Base-by-base conservation (phyloP, 2,329 filamentous ascomycete genomes). In the Cercospora sp. region DNA sequence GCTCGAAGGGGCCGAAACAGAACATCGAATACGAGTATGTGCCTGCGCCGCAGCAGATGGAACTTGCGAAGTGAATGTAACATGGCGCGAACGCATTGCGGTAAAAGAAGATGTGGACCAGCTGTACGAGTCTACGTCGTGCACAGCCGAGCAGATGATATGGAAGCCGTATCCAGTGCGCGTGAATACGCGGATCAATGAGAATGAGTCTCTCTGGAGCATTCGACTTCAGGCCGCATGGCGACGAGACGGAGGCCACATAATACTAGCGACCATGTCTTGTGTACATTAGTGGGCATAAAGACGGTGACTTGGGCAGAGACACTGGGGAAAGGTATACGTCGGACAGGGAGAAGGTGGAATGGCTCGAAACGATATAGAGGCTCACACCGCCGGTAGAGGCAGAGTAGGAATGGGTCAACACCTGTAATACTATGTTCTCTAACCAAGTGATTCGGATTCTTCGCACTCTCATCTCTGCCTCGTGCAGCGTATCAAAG, bases 11-110 rank as follows among this genome's bases (percentile, higher is more conserved):
- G 82, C 80, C 89, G 74, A 80, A 88, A 85, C 85, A 88, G 80
- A 86, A 93, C 82, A 92, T 92, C 79, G 91, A 94, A 81, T 91
- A 92, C 78, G 91, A 93, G 80, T 87, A 90, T 67, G 90, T 92
- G 80, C 84, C 84, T 65, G 87, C 87, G 74, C 84, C 83, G 57
- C 82, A 83, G 72, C 83, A 86, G 74, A 80, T 81, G 66, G 68
- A 84, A 68, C 76, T 78, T 37, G 76, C 75, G 55, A 72, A 73
- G 67, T 77, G 67, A 69, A 18, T 21, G 3, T 43, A 10, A 37
- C 1, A 26, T 16, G 18, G 16, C 24, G 32, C 24, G 5, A 43
- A n/a, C 12, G 40, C 4, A 9, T 43, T 24, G 21, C 16, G 28
- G 16, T n/a, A 34, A 24, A 34, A 28, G 49, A 53, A 6, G 13